Percentiles rank a stretch among this genome's conserved stretches.
Conservation (phyloP, 371 early-diverging fungal species). For the Mortierella sp. region DNA sequence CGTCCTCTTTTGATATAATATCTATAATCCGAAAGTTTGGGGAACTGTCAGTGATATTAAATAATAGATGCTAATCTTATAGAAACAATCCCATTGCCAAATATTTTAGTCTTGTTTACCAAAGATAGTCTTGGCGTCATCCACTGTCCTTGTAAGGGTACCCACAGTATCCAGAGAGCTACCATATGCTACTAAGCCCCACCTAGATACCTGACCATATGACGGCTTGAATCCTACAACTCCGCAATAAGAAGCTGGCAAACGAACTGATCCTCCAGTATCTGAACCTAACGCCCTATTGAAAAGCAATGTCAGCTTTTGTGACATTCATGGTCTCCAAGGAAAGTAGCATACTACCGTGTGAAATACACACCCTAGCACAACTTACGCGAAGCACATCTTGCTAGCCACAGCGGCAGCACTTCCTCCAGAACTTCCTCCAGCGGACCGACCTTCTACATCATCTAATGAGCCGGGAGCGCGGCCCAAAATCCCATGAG, state of each 20-base stretch:
- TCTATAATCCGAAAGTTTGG: conserved; percentile 53
- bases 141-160: conserved; percentile 73
- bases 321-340: neutral
- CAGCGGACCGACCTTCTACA: conserved; percentile 67
- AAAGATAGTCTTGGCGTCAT: conserved; percentile 66
- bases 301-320: neutral
- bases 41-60: neutral
- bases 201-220: conserved; percentile 90
- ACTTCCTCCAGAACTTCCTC: conserved; percentile 95
- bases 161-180: conserved; percentile 94
- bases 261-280: conserved; percentile 94
- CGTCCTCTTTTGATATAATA: conserved; percentile 68
- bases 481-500: conserved; percentile 40
- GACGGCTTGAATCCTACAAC: conserved; percentile 94
- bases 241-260: conserved; percentile 96
- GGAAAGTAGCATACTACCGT: too few species aligned
- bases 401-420: conserved; percentile 91
- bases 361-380: too few species aligned
- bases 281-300: conserved; percentile 89
- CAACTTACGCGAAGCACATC: conserved; percentile 80
- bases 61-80: neutral
- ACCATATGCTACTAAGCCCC: conserved; percentile 90
- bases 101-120: conserved; percentile 48
- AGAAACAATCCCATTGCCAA: neutral
- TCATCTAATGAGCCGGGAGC: conserved; percentile 8